phyloP scores from a whole-genome alignment of 768 basidiomycete genomes.

The Pleurotus giganteus region DNA sequence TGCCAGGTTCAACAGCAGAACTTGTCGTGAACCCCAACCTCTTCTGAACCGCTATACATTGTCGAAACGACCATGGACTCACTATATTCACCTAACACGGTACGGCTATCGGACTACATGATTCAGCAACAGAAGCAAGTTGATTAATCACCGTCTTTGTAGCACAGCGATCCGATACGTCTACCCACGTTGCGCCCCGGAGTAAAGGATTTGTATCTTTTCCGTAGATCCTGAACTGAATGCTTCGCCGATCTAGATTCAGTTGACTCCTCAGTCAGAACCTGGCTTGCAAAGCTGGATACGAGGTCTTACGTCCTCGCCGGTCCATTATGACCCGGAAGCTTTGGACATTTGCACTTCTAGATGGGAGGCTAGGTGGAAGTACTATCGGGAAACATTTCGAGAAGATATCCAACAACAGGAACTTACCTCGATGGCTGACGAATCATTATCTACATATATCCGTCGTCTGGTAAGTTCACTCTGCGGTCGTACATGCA shows the following conservation, averaged over 20 bases:
- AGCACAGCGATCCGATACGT: not conserved
- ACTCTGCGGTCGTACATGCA: not conserved
- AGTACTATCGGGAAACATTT: conserved; percentile 5
- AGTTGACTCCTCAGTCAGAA: not conserved
- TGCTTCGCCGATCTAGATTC: not conserved
- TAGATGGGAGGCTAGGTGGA: conserved; percentile 15
- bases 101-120: too few species aligned
- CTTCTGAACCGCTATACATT: too few species aligned
- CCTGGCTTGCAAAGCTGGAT: not conserved
- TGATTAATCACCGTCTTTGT: too few species aligned
- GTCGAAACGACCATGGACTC: too few species aligned
- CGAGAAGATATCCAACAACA: not conserved
- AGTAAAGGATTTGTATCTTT: not conserved
- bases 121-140: too few species aligned
- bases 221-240: not conserved
- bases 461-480: not conserved
- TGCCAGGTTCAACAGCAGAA: too few species aligned
- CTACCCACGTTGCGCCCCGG: not conserved
- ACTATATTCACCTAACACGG: too few species aligned
- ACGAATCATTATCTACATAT: not conserved
- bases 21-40: too few species aligned
- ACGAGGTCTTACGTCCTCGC: not conserved
- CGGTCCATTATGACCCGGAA: conserved; percentile 1
- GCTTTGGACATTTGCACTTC: conserved; percentile 7
- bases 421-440: not conserved